These are phyloP conservation scores for Tubosaeta sp. DNA, from an alignment of 768 basidiomycete species.

Conservation along the genomic window DNA sequence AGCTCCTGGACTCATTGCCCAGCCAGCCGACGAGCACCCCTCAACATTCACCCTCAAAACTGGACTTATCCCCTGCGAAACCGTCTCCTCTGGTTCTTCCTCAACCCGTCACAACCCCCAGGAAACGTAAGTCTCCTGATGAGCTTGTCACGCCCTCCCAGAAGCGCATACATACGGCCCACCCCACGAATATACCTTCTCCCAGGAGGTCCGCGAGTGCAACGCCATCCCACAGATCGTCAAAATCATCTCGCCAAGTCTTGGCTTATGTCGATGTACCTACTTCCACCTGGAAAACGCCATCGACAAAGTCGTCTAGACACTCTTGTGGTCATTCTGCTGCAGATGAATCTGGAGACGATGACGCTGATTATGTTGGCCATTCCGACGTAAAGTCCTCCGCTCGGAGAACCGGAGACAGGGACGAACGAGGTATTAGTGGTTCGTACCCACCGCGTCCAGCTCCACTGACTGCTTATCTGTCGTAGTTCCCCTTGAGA, in stretches of 20 bases:
- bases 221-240: slow-evolving; percentile 24
- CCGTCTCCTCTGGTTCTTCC: slow-evolving; percentile 1
- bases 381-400: slow-evolving; percentile 44
- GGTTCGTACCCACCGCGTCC: neutral
- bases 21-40: slow-evolving; percentile 11
- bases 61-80: slow-evolving; percentile 15
- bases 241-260: slow-evolving; percentile 30
- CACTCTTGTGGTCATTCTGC: slow-evolving; percentile 41
- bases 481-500: slow-evolving; percentile 61
- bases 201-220: slow-evolving; percentile 13
- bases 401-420: slow-evolving; percentile 60
- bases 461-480: neutral
- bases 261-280: slow-evolving; percentile 34
- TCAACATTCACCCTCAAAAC: slow-evolving; percentile 14
- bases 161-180: slow-evolving; percentile 48
- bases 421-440: slow-evolving; percentile 65
- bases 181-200: slow-evolving; percentile 10
- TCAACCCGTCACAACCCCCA: slow-evolving; percentile 46
- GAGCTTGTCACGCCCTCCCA: slow-evolving; percentile 57
- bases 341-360: slow-evolving; percentile 49
- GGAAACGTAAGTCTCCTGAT: slow-evolving; percentile 64
- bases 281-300: slow-evolving; percentile 25
- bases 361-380: slow-evolving; percentile 28
- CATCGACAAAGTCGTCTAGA: slow-evolving; percentile 20
- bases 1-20: slow-evolving; percentile 39